phyloP scores from a whole-genome alignment of 2,329 filamentous ascomycete species.

The Colletotrichum liriopes region DNA sequence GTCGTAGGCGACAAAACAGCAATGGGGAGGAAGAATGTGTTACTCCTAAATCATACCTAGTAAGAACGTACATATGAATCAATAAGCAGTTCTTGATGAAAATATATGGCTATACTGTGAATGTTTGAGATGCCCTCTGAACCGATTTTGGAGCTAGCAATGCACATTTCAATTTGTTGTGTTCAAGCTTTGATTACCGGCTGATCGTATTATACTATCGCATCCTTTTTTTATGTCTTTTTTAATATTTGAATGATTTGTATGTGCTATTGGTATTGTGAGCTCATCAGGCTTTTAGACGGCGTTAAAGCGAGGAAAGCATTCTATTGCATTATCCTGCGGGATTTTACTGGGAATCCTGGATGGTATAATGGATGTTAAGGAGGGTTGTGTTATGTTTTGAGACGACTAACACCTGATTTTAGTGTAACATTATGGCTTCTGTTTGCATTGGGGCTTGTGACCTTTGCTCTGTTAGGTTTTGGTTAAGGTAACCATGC shows the following conservation, averaged over 20 bases:
- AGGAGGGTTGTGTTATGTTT: constrained; percentile 19
- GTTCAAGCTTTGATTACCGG: constrained; percentile 2
- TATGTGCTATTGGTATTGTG: constrained; percentile 21
- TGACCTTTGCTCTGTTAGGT: background rate
- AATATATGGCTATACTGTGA: constrained; percentile 19
- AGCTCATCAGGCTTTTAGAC: constrained; percentile 10
- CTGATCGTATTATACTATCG: background rate
- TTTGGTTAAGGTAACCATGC: constrained; percentile 9
- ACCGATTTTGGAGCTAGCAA: constrained; percentile 9
- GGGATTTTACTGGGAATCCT: constrained; percentile 14
- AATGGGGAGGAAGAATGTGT: background rate
- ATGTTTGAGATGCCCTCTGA: constrained; percentile 14
- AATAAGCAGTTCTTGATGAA: constrained; percentile 15
- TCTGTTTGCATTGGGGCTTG: constrained; percentile 3
- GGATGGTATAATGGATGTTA: background rate
- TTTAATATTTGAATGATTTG: constrained; percentile 26
- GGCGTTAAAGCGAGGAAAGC: constrained; percentile 14
- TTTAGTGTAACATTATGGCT: background rate
- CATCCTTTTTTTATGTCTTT: background rate
- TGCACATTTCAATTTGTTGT: constrained; percentile 7
- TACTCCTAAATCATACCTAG: constrained; percentile 13
- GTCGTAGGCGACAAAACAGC: constrained; percentile 7
- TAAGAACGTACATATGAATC: constrained; percentile 16
- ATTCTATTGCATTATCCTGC: constrained; percentile 18
- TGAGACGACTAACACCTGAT: constrained; percentile 7